Evolutionary conservation across 805 yeast genomes (phyloP), one percentile per base, ranked within the genome.

Genomic region (Diddensiella caesifluorescens): DNA sequence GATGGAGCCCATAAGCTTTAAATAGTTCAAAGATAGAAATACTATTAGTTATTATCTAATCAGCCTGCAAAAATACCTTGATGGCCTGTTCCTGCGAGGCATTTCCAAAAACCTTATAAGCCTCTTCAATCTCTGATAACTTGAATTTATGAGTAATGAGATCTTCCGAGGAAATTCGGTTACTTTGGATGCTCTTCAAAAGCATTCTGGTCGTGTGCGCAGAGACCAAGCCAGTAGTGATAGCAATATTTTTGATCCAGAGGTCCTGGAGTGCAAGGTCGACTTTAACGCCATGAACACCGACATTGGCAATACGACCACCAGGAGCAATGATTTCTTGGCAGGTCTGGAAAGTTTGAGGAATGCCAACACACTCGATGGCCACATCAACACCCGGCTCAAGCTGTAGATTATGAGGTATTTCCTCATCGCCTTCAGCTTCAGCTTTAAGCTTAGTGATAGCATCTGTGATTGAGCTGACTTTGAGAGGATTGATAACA

Each of bases 331-430:
- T 68, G 33, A 77, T 68, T 40, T 72, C 67, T 37, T 85, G 74
- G 44, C 86, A 89, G 48, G 77, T 70, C 50, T 75, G 70, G 50
- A 85, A 80, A 52, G 92, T 83, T 29, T 73, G 71, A 49, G 77
- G 84, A 37, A 84, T 84, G 45, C 95, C 95, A 10, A 92, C 78
- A 46, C 89, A 83, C 61, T 86, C 95, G 60, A 86, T 73, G 12
- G 83, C 82, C 30, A 80, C 76, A 38, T 69, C 87, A 22, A 81
- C 81, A 59, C 83, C 67, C 28, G 84, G 81, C 10, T 47, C 40
- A 22, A 75, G 61, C 78, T 74, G 48, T 71, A 70, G 33, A 73
- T 84, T 83, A 50, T 75, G 76, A 6, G 79, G 71, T 23, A 59
- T 56, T 12, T 22, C 18, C 31, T 59, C 61, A 6, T 65, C 67